These are phyloP conservation scores for Vaucheria bursata DNA, from an alignment of 352 stramenopile species.

Conservation along the genomic window DNA sequence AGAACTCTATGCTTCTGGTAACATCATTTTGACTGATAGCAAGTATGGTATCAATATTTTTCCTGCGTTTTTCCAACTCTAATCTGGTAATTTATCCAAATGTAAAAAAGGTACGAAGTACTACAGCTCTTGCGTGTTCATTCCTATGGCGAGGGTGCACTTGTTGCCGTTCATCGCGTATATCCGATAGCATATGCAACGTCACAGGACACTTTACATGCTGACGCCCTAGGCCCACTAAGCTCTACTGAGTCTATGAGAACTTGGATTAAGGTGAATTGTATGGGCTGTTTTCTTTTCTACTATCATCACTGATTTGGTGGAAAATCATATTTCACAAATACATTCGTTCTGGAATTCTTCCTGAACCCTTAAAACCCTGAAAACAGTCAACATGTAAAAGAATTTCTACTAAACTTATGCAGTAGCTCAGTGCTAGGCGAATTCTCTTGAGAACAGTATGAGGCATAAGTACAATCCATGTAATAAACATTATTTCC, in stretches of 20 bases:
- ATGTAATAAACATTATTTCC: too few relatives aligned
- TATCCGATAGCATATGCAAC: conserved; percentile 69
- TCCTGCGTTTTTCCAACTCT: not conserved
- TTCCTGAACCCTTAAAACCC: too few relatives aligned
- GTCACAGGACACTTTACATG: conserved; percentile 32
- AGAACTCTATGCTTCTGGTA: conserved; percentile 87
- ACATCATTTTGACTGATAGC: conserved; percentile 89
- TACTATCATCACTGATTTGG: too few relatives aligned
- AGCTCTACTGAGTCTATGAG: not conserved
- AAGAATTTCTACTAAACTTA: too few relatives aligned
- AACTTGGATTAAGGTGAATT: conserved; percentile 13
- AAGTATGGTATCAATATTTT: conserved; percentile 27
- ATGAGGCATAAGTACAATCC: too few relatives aligned
- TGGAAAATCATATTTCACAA: too few relatives aligned
- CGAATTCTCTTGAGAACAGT: too few relatives aligned
- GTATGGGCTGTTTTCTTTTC: not conserved
- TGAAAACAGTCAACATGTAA: too few relatives aligned
- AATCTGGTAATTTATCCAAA: not conserved
- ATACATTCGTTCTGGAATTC: too few relatives aligned
- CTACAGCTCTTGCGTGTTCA: conserved; percentile 86
- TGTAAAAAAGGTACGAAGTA: conserved; percentile 71
- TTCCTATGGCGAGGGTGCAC: conserved; percentile 66
- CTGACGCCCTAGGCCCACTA: not conserved
- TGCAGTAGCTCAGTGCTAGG: too few relatives aligned
- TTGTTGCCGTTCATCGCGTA: conserved; percentile 61